phyloP scores from a whole-genome alignment of 768 basidiomycete species.

The Russula sp. region DNA sequence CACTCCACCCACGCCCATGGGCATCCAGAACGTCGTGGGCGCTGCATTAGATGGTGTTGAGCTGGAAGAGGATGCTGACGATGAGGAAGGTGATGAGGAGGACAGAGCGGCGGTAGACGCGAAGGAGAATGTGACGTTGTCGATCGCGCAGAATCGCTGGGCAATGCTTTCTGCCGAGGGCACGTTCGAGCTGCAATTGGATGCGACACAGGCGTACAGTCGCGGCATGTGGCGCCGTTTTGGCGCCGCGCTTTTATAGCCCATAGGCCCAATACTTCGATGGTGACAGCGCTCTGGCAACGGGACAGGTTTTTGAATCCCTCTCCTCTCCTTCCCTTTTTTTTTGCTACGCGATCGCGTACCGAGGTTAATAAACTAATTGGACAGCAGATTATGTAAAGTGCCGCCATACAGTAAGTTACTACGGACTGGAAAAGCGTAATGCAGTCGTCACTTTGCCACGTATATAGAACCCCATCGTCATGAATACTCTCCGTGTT shows the following conservation, averaged over 20 bases:
- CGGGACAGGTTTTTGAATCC: not conserved
- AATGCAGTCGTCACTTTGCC: not conserved
- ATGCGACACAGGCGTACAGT: slow-evolving; percentile 42
- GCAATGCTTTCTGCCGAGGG: slow-evolving; percentile 44
- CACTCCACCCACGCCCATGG: slow-evolving; percentile 9
- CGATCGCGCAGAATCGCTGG: slow-evolving; percentile 48
- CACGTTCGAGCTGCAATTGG: slow-evolving; percentile 41
- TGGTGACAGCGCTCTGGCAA: not conserved
- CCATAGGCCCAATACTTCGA: not conserved
- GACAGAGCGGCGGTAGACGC: slow-evolving; percentile 38
- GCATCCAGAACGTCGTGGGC: not conserved
- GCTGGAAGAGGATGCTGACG: not conserved
- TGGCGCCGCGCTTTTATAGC: slow-evolving; percentile 19
- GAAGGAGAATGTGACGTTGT: slow-evolving; percentile 39
- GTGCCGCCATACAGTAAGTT: slow-evolving; percentile 3
- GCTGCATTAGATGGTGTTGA: slow-evolving; percentile 5
- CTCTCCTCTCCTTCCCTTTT: too few relatives aligned
- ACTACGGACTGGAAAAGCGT: slow-evolving; percentile 11
- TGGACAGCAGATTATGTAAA: slow-evolving; percentile 5
- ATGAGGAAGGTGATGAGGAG: not conserved
- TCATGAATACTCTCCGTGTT: not conserved
- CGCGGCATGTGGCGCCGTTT: slow-evolving; percentile 21
- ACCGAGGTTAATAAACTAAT: not conserved
- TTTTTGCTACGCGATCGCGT: too few relatives aligned
- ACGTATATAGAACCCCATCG: not conserved